Evolutionary conservation across 352 stramenopile genomes (phyloP).

Genomic region (Phytopythium mirpurense): DNA sequence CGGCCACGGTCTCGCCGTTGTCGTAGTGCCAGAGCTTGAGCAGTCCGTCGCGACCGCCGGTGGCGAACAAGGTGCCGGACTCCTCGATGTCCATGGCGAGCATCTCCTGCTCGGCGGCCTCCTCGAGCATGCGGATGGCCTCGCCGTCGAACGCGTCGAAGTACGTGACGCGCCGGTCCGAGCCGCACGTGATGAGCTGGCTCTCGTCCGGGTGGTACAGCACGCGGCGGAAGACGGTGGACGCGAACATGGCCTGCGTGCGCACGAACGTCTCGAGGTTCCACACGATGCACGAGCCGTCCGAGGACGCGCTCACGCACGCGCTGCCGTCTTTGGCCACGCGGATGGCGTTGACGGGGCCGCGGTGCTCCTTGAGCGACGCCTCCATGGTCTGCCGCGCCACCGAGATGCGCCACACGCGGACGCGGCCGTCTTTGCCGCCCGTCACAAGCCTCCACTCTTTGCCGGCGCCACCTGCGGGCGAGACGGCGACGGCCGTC

Average conservation of each 20-base stretch:
- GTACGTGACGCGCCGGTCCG: conserved; percentile 95
- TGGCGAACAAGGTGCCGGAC: conserved; percentile 89
- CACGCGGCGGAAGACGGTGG: conserved; percentile 92
- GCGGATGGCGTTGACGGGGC: conserved; percentile 90
- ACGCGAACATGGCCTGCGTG: conserved; percentile 94
- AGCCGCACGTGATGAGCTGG: conserved; percentile 94
- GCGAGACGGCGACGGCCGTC: conserved; percentile 90
- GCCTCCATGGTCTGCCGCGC: conserved; percentile 93
- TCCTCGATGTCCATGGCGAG: conserved; percentile 91
- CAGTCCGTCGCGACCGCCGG: conserved; percentile 85
- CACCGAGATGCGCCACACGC: conserved; percentile 91
- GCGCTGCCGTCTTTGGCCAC: conserved; percentile 66
- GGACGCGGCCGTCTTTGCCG: conserved; percentile 91
- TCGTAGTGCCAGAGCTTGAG: conserved; percentile 97
- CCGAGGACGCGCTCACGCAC: conserved; percentile 73
- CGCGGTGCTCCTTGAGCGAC: conserved; percentile 94
- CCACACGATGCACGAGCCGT: conserved; percentile 95
- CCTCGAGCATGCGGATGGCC: conserved; percentile 93
- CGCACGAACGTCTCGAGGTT: conserved; percentile 92
- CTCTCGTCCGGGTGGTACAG: conserved; percentile 96
- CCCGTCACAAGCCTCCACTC: conserved; percentile 93
- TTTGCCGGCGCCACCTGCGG: conserved; percentile 6
- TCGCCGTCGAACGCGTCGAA: conserved; percentile 95
- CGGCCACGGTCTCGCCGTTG: conserved; percentile 87
- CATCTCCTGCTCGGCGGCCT: conserved; percentile 87